Percentiles rank a stretch among this genome's conserved stretches.
These are phyloP conservation scores for Nakazawaea ernobii DNA, from an alignment of 805 yeast species.

Conservation along the genomic window DNA sequence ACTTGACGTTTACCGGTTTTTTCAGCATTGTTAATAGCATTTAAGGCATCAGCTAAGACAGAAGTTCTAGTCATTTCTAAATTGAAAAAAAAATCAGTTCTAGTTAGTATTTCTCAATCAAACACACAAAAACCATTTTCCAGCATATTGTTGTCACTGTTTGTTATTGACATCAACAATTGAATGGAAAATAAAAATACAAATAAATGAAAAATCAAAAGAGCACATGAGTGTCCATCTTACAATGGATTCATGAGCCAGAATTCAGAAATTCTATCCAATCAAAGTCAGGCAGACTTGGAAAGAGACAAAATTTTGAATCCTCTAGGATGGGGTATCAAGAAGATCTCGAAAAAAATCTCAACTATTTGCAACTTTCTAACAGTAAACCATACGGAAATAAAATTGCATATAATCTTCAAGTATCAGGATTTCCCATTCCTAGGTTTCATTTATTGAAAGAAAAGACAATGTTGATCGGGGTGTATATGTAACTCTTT, in stretches of 20 bases:
- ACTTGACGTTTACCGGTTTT: conserved; percentile 99
- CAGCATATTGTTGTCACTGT: too few species aligned
- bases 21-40: conserved; percentile 98
- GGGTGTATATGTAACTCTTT: not conserved
- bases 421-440: conserved; percentile 13
- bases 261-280: conserved; percentile 3
- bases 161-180: not conserved
- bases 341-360: conserved; percentile 6
- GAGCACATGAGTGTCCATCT: conserved; percentile 43
- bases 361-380: conserved; percentile 1
- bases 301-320: not conserved
- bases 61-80: conserved; percentile 91
- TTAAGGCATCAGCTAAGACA: conserved; percentile 97
- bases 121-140: too few species aligned
- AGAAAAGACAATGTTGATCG: not conserved
- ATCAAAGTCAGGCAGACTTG: not conserved
- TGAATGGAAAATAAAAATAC: conserved; percentile 17
- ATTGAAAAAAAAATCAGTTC: conserved; percentile 24
- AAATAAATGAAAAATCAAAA: conserved; percentile 24
- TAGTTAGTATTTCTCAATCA: conserved; percentile 14
- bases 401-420: conserved; percentile 10
- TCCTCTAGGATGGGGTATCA: conserved; percentile 14
- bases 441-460: conserved; percentile 9
- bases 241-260: conserved; percentile 38
- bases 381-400: not conserved